Base-by-base conservation (phyloP, 1,284 basidiomycete genomes). In the Bjerkandera adusta region DNA sequence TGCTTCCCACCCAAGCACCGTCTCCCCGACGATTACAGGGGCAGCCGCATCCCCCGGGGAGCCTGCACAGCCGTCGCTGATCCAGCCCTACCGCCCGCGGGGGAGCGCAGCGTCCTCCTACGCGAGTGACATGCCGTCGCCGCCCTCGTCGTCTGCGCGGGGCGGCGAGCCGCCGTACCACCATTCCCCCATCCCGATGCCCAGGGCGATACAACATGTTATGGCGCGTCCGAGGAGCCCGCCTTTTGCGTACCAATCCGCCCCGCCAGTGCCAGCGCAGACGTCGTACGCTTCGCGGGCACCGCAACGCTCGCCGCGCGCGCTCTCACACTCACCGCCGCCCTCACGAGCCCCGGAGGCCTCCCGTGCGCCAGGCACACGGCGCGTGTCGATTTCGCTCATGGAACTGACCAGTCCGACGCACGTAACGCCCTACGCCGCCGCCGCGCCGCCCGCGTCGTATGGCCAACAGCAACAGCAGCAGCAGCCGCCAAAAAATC, bases 401-500 rank as follows among this genome's bases (percentile, higher is more conserved):
- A 63, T 65, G 20, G 59, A 57, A 24, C 63, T 67, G 47, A 67
- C 63, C 18, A n/a, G n/a, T n/a, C n/a, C n/a, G 33, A 51, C 55
- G 22, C 67, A 62, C 25, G 60, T 52, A 54, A 51, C 53, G 26
- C 55, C 57, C 15, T 50, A 60, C 44, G 29, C 25, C 20, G 38
- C 38, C 30, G 11, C 25, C 27, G 8, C 8, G 27, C 27, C 27
- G 21, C 22, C 22, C 20, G 48, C 41, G 18, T 52, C 54, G n/a
- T n/a, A n/a, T n/a, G n/a, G n/a, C 38, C 13, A 30, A 27, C 45
- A n/a, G 8, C 27, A 8, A 32, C 29, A 43, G 8, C 25, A 13
- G n/a, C 36, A 20, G 20, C 36, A n/a, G 7, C 68, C 69, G 67
- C 53, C 75, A 77, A 77, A 77, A 77, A 77, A 76, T 69, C 72